Percentiles rank a stretch among this genome's conserved stretches.
phyloP scores from a whole-genome alignment of 2,329 filamentous ascomycete genomes.

The Sporothrix globosa region DNA sequence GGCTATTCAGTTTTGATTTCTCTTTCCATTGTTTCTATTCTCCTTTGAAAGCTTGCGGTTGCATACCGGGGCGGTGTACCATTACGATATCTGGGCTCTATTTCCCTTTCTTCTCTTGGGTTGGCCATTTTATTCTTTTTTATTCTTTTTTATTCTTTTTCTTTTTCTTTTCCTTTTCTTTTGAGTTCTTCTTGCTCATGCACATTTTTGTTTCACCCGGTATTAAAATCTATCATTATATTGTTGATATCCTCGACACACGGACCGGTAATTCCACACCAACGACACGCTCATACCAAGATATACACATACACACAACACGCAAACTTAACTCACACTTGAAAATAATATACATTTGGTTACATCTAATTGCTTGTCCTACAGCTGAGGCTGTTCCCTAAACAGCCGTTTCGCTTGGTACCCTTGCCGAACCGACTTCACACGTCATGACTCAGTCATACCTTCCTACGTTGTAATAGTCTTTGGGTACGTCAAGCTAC shows the following conservation, averaged over 20 bases:
- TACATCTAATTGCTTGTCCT: neutral
- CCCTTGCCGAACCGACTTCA: neutral
- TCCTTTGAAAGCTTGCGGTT: conserved; percentile 27
- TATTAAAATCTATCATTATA: neutral
- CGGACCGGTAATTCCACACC: conserved; percentile 5
- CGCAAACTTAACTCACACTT: neutral
- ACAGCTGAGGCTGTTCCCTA: neutral
- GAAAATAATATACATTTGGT: conserved; percentile 16
- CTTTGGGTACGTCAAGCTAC: neutral
- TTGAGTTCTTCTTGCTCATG: conserved; percentile 15
- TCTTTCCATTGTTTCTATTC: conserved; percentile 15
- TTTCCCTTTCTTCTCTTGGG: neutral
- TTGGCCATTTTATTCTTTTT: neutral
- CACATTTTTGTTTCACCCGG: neutral
- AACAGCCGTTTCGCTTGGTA: neutral
- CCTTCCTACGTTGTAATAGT: neutral
- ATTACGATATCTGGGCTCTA: conserved; percentile 47
- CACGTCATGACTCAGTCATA: neutral
- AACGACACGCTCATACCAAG: conserved; percentile 11
- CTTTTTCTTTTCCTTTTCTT: conserved; percentile 34
- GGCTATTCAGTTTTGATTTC: conserved; percentile 7
- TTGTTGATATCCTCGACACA: conserved; percentile 19
- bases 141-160: conserved; percentile 22
- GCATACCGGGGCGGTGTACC: conserved; percentile 41
- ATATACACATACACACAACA: conserved; percentile 5